Evolutionary conservation across 495 filamentous ascomycete genomes (phyloP).

Genomic region (Aspergillus baeticus): DNA sequence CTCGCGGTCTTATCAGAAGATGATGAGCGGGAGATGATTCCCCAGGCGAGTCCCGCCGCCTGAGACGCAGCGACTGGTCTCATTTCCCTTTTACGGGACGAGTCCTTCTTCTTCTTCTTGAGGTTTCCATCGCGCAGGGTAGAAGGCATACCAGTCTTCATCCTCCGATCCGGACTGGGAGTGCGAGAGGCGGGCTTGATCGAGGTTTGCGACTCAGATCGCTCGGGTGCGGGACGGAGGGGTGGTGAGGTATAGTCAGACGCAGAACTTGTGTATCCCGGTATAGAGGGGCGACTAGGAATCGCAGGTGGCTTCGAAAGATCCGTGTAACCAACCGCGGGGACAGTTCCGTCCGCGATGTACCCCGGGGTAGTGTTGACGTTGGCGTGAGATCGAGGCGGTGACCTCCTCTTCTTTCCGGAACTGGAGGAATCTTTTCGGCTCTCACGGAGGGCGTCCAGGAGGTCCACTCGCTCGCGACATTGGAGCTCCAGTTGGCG

Average conservation of each 20-base stretch:
- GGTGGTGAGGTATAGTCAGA: constrained; percentile 39
- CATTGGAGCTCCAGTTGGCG: constrained; percentile 85
- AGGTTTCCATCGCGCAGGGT: constrained; percentile 67
- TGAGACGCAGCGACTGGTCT: constrained; percentile 73
- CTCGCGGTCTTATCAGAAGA: constrained; percentile 34
- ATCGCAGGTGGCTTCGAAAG: constrained; percentile 69
- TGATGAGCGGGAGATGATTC: constrained; percentile 43
- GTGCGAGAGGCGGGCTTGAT: constrained; percentile 57
- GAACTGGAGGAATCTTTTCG: constrained; percentile 55
- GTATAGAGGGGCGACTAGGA: constrained; percentile 55
- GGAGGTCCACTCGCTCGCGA: constrained; percentile 86
- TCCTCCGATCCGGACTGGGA: constrained; percentile 78
- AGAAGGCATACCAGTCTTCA: constrained; percentile 67
- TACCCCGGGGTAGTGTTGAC: constrained; percentile 46
- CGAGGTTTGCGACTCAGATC: constrained; percentile 39
- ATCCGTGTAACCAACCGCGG: constrained; percentile 73
- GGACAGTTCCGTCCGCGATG: constrained; percentile 80
- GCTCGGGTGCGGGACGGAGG: constrained; percentile 31
- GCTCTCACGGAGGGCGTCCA: constrained; percentile 78
- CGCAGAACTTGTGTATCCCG: constrained; percentile 38
- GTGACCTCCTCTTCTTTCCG: constrained; percentile 23
- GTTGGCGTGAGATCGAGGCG: constrained; percentile 7
- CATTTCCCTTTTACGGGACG: constrained; percentile 32
- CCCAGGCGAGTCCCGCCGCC: constrained; percentile 88
- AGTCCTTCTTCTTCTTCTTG: constrained; percentile 56